phyloP scores from a whole-genome alignment of 1,284 basidiomycete genomes.

The Stygiomarasmius scandens region DNA sequence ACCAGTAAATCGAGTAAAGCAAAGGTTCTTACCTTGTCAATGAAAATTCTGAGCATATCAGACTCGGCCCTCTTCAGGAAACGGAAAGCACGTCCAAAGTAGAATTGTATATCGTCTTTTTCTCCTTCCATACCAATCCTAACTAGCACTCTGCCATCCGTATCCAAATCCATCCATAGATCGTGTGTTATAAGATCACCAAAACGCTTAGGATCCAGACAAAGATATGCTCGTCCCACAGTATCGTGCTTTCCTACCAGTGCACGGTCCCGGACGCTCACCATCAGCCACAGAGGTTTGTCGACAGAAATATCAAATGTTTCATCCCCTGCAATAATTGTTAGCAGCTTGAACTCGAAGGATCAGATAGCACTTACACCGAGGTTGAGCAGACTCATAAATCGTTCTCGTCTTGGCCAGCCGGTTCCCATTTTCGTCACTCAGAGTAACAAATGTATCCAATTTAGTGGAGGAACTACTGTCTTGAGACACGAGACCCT shows the following conservation, averaged over 20 bases:
- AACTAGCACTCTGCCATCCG: slow-evolving; percentile 82
- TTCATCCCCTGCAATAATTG: slow-evolving; percentile 78
- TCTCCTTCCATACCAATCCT: slow-evolving; percentile 98
- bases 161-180: slow-evolving; percentile 90
- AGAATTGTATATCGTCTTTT: slow-evolving; percentile 97
- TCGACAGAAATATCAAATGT: slow-evolving; percentile 94
- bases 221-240: slow-evolving; percentile 90
- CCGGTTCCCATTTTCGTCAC: slow-evolving; percentile 88
- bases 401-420: slow-evolving; percentile 96
- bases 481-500: slow-evolving; percentile 77
- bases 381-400: slow-evolving; percentile 86
- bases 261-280: slow-evolving; percentile 90
- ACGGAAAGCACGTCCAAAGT: slow-evolving; percentile 95
- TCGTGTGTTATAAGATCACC: slow-evolving; percentile 92
- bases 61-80: slow-evolving; percentile 92
- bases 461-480: slow-evolving; percentile 69
- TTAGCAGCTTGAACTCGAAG: slow-evolving; percentile 3
- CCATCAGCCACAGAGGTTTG: slow-evolving; percentile 92
- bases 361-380: slow-evolving; percentile 62
- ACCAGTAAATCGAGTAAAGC: background rate
- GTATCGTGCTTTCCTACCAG: slow-evolving; percentile 90
- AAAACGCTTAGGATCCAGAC: slow-evolving; percentile 88
- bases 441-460: slow-evolving; percentile 94
- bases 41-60: slow-evolving; percentile 96
- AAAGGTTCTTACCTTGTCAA: slow-evolving; percentile 82